phyloP scores from a whole-genome alignment of 352 stramenopile species.

The Pilasporangium apinafurcum region DNA sequence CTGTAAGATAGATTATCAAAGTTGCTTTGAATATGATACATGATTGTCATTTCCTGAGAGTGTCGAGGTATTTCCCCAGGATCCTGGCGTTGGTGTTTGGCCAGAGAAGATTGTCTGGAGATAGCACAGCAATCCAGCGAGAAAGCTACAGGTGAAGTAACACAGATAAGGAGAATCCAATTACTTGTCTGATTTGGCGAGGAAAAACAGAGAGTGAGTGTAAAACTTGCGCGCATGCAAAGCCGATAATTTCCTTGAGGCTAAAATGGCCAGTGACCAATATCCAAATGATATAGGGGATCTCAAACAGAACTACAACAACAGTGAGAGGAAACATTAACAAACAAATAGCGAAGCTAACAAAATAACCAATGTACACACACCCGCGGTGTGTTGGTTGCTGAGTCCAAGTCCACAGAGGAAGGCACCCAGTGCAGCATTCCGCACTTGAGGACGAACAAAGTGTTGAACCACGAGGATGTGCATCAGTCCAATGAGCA shows the following conservation, averaged over 20 bases:
- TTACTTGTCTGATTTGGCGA: not conserved
- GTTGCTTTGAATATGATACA: not conserved
- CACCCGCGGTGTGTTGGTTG: slow-evolving; percentile 91
- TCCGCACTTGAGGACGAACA: slow-evolving; percentile 5
- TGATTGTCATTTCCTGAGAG: slow-evolving; percentile 31
- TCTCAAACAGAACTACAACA: slow-evolving; percentile 75
- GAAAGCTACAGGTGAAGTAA: slow-evolving; percentile 11
- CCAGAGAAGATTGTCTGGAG: slow-evolving; percentile 18
- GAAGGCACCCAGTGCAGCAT: slow-evolving; percentile 57
- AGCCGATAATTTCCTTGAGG: slow-evolving; percentile 9
- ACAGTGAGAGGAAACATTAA: not conserved
- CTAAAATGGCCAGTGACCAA: slow-evolving; percentile 14
- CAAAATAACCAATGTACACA: not conserved
- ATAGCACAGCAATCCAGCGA: slow-evolving; percentile 25
- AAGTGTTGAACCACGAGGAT: slow-evolving; percentile 37
- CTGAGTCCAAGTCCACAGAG: slow-evolving; percentile 85
- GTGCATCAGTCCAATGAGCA: slow-evolving; percentile 76
- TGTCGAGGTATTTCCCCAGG: slow-evolving; percentile 88
- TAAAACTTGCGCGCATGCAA: slow-evolving; percentile 16
- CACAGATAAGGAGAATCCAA: slow-evolving; percentile 6
- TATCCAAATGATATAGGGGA: slow-evolving; percentile 71
- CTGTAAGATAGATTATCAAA: not conserved
- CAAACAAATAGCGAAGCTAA: not conserved
- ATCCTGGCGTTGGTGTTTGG: slow-evolving; percentile 39
- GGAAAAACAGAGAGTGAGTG: not conserved